Evolutionary conservation across 257 asterid genomes (phyloP).

Genomic region (Fraxinus anomala): DNA sequence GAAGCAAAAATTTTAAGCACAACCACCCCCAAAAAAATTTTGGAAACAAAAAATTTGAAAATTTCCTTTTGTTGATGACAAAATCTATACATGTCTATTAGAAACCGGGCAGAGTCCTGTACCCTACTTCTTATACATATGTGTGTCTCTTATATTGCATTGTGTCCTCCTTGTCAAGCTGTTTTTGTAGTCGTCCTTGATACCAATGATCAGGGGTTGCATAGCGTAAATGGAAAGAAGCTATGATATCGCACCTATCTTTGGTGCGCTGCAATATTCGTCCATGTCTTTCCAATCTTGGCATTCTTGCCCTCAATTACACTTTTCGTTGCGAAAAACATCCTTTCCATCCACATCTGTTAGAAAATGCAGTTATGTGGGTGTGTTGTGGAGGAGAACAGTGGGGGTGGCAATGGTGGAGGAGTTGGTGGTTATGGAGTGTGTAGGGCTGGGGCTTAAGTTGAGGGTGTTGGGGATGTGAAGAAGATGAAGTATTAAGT

Average conservation of each 20-base stretch:
- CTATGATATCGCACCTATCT: not conserved
- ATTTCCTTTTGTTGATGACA: not conserved
- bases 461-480: no score
- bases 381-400: no score
- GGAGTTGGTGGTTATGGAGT: no score
- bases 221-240: not conserved
- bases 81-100: not conserved
- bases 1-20: not conserved
- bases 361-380: no score
- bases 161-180: not conserved
- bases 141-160: not conserved
- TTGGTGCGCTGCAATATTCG: no score
- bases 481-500: no score
- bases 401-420: no score
- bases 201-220: not conserved
- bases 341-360: no score
- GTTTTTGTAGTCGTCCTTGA: not conserved
- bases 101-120: not conserved
- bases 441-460: no score
- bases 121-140: not conserved
- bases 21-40: not conserved
- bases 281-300: no score
- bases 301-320: no score
- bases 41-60: not conserved
- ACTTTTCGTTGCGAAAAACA: no score